These are phyloP conservation scores for Phtheirospermum japonicum DNA, from an alignment of 257 asterid genomes.

Conservation along the genomic window DNA sequence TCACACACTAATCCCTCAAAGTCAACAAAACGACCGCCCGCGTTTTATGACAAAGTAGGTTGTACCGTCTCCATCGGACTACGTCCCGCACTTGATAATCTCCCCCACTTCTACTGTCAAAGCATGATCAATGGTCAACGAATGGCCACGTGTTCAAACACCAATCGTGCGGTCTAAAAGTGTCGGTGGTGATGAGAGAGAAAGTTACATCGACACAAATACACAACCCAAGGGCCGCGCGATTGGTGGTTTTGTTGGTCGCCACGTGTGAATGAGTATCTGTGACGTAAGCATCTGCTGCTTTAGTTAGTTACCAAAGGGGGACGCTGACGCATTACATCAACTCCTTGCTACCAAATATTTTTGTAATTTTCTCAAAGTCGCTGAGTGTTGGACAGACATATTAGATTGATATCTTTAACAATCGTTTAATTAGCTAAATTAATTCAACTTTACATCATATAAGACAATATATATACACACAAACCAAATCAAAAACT, in stretches of 20 bases:
- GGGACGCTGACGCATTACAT: too few relatives aligned
- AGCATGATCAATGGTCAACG: not conserved
- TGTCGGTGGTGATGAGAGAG: conserved; percentile 49
- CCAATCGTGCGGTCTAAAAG: conserved; percentile 36
- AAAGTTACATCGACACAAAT: conserved; percentile 7
- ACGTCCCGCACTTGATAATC: conserved; percentile 20
- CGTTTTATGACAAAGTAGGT: conserved; percentile 26
- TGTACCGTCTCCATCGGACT: conserved; percentile 35
- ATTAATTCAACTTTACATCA: too few relatives aligned
- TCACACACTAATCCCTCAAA: too few relatives aligned
- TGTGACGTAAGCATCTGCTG: conserved; percentile 23
- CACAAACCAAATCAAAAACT: too few relatives aligned
- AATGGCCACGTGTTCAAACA: conserved; percentile 24
- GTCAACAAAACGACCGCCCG: conserved; percentile 28
- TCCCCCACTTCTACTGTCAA: conserved; percentile 20
- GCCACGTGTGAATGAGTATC: conserved; percentile 6
- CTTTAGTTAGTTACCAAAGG: conserved; percentile 2
- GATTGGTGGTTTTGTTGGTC: conserved; percentile 10
- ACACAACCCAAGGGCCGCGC: not conserved
- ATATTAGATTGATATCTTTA: too few relatives aligned
- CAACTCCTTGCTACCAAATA: conserved; percentile 3
- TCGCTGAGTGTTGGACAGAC: too few relatives aligned
- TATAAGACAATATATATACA: too few relatives aligned
- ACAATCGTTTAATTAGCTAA: too few relatives aligned
- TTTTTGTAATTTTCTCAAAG: not conserved